These are phyloP conservation scores for Phytophthora constricta DNA, from an alignment of 352 stramenopile genomes.

Conservation along the genomic window DNA sequence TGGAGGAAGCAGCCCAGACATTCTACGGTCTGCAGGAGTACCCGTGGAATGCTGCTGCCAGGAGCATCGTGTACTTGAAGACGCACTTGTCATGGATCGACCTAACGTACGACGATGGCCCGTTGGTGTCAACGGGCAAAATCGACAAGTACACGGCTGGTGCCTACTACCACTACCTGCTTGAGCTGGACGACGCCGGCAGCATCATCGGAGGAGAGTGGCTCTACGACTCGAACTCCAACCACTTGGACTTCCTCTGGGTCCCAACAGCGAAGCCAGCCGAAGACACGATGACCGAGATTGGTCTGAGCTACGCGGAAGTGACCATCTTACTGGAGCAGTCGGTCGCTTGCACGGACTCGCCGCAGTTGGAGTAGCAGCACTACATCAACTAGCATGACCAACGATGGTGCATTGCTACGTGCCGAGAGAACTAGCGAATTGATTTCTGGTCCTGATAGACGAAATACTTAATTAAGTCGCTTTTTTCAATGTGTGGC, in stretches of 20 bases:
- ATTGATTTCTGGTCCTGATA: too few relatives aligned
- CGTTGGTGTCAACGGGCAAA: slow-evolving; percentile 30
- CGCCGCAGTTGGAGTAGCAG: too few relatives aligned
- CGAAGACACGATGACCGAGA: slow-evolving; percentile 22
- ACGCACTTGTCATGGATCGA: slow-evolving; percentile 52
- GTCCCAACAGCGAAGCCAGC: slow-evolving; percentile 35
- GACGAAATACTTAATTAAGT: too few relatives aligned
- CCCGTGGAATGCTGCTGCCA: slow-evolving; percentile 54
- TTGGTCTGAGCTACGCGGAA: slow-evolving; percentile 35
- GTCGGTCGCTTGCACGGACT: slow-evolving; percentile 28
- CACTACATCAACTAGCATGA: too few relatives aligned
- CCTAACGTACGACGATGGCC: slow-evolving; percentile 46
- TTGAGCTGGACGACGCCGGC: slow-evolving; percentile 44
- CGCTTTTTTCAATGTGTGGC: too few relatives aligned
- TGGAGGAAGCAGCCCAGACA: slow-evolving; percentile 38
- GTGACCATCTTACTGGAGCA: slow-evolving; percentile 36
- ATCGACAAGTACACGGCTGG: slow-evolving; percentile 33
- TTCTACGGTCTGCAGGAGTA: slow-evolving; percentile 53
- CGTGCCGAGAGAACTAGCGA: too few relatives aligned
- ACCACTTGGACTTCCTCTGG: slow-evolving; percentile 57
- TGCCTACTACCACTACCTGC: slow-evolving; percentile 47
- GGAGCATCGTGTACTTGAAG: slow-evolving; percentile 54
- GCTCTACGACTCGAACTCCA: slow-evolving; percentile 38
- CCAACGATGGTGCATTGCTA: too few relatives aligned
- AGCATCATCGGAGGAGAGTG: slow-evolving; percentile 55